A percentile compares a stretch with the other conserved stretches of the same genome.
These are phyloP conservation scores for Silene latifolia DNA, from an alignment of 148 eudicot genomes.

Conservation along the genomic window DNA sequence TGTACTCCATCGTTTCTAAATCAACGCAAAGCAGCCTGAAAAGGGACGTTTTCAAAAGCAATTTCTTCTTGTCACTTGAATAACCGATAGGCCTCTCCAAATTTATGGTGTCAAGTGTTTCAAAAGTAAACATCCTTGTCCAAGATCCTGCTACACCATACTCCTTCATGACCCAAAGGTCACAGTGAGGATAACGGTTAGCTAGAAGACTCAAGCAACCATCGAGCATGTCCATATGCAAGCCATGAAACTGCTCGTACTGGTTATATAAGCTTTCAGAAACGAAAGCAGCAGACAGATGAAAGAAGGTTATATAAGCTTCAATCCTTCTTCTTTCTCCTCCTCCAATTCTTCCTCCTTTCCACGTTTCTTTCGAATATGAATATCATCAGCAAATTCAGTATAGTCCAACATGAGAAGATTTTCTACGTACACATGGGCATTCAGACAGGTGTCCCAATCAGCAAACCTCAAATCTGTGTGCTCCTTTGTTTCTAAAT, in stretches of 20 bases:
- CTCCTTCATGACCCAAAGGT: constrained; percentile 13
- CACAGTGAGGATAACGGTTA: background rate
- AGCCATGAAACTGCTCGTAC: background rate
- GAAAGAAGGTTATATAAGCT: no score
- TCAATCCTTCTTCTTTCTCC: no score
- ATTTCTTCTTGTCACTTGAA: background rate
- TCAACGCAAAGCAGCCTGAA: background rate
- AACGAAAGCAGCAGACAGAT: no score
- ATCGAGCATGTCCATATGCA: background rate
- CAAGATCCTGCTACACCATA: constrained; percentile 7
- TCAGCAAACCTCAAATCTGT: background rate
- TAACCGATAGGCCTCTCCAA: constrained; percentile 10
- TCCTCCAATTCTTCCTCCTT: background rate
- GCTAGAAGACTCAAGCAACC: constrained; percentile 4
- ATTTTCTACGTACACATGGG: constrained; percentile 3
- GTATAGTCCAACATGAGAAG: constrained; percentile 10
- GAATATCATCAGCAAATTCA: background rate
- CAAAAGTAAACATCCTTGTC: constrained; percentile 4
- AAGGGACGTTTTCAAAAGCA: background rate
- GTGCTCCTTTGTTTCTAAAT: constrained; percentile 9
- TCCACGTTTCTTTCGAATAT: background rate
- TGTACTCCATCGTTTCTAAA: constrained; percentile 12
- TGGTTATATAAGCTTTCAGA: background rate
- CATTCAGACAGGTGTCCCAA: constrained; percentile 1
- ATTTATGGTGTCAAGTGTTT: background rate